phyloP scores from a whole-genome alignment of 1,284 basidiomycete species.

The Rhodotorula sp. region DNA sequence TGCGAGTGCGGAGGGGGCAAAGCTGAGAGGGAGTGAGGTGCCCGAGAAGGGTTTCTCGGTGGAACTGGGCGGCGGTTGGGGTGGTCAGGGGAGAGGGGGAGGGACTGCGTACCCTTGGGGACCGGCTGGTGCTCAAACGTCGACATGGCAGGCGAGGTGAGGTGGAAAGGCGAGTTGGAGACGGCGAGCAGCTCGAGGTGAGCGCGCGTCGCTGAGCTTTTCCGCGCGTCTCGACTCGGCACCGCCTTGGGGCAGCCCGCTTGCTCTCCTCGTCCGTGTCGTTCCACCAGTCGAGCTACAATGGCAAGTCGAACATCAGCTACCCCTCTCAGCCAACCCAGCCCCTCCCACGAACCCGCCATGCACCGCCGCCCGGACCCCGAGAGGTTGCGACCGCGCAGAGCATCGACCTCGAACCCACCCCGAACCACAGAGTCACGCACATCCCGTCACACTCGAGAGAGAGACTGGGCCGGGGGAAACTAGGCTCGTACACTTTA shows the following conservation, averaged over 20 bases:
- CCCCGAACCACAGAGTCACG: neutral
- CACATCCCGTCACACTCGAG: neutral
- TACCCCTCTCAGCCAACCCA: neutral
- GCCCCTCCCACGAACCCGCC: no score
- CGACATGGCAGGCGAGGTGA: slow-evolving; percentile 3
- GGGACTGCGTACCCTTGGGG: neutral
- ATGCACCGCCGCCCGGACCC: neutral
- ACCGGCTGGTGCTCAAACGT: slow-evolving; percentile 5
- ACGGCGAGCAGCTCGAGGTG: neutral
- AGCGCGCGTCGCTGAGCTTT: neutral
- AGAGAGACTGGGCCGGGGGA: neutral
- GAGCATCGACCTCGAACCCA: neutral
- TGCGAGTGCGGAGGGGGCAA: neutral
- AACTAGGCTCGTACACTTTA: neutral
- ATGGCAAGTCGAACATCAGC: neutral
- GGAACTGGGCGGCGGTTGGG: neutral
- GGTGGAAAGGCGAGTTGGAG: neutral
- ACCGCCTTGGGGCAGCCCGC: neutral
- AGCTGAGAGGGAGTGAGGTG: neutral
- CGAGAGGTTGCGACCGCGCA: no score
- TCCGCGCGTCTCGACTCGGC: neutral
- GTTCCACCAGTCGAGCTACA: slow-evolving; percentile 4
- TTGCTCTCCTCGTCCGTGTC: neutral
- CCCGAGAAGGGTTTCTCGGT: neutral
- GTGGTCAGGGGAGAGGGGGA: neutral